Base-by-base conservation (phyloP, 768 basidiomycete genomes). In the Russula sp. region DNA sequence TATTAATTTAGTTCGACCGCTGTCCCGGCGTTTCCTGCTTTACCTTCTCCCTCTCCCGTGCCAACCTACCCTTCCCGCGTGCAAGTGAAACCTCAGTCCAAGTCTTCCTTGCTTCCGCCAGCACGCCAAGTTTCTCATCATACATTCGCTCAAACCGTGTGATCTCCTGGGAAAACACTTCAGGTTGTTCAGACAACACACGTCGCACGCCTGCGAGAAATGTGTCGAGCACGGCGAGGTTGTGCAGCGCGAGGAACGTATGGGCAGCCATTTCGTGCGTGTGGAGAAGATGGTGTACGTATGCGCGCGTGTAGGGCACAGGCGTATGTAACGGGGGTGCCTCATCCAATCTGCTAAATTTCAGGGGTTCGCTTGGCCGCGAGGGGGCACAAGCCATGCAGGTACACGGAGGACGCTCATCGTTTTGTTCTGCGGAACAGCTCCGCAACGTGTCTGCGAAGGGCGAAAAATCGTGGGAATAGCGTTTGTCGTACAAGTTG, bases 191-290 rank as follows among this genome's bases (percentile, higher is more conserved):
- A 49, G 61, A 38, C 22, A 79, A 71, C 14, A 77, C 64, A 0
- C 61, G 48, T 56, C 92, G 80, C 1, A 94, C 76, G 0, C 82
- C 83, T 0, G 74, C 75, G 51, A 93, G 83, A 71, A 94, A 90
- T 1, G 75, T 72, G 46, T 86, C 82, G 30, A 92, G 75, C 1
- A 93, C 81, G 0, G 81, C 72, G 32, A 92, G 77, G 68, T 94
- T 95, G 73, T 95, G 93, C 75, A 85, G 79, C 13, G 79, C 80
- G 20, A 94, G 81, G 26, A 94, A 73, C 5, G 90, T 72, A 68
- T 94, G 90, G 0, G 90, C 87, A 0, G 87, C 84, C 92, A 95
- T 94, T 73, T 95, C 93, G 73, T 94, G 93, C 7, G 92, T 92
- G 57, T 88, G 86, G 40, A 94, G 76, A 16, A 95, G 82, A 69